Conservation (phyloP, 345 rosid genomes). For the Mallotus nudiflorus region DNA sequence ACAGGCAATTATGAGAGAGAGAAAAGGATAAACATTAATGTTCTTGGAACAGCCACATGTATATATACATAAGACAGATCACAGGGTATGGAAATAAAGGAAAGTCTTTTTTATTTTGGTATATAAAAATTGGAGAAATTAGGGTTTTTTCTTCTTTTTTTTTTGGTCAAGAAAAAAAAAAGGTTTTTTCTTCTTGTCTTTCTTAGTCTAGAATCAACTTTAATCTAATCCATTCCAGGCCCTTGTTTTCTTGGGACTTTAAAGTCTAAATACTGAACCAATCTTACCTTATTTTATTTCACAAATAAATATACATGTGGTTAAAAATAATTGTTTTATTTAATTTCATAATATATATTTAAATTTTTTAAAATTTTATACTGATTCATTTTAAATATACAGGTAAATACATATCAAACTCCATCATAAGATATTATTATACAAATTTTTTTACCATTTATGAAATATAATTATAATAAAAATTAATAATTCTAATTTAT, state of each 20-base stretch:
- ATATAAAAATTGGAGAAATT: conserved; percentile 25
- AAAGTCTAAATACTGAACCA: background rate
- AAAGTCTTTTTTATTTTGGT: background rate
- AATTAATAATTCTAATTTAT: too few relatives aligned
- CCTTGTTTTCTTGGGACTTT: conserved; percentile 24
- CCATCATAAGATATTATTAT: too few relatives aligned
- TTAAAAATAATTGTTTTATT: too few relatives aligned
- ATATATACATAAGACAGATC: conserved; percentile 23
- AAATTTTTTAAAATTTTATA: too few relatives aligned
- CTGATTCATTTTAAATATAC: too few relatives aligned
- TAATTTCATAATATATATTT: too few relatives aligned
- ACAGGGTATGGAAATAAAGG: conserved; percentile 22
- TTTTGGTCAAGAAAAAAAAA: conserved; percentile 24
- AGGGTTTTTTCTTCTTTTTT: conserved; percentile 41
- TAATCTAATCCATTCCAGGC: background rate
- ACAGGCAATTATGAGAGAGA: conserved; percentile 32
- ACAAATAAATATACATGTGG: background rate
- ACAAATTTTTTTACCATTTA: too few relatives aligned
- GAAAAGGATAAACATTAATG: conserved; percentile 27
- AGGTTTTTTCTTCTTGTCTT: conserved; percentile 49
- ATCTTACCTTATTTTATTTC: too few relatives aligned
- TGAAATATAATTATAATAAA: too few relatives aligned
- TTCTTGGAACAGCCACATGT: conserved; percentile 22
- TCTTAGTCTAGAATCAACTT: conserved; percentile 36
- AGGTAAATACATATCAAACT: too few relatives aligned